Conservation (phyloP, 352 stramenopile genomes). For the Thalassiosira hispida region DNA sequence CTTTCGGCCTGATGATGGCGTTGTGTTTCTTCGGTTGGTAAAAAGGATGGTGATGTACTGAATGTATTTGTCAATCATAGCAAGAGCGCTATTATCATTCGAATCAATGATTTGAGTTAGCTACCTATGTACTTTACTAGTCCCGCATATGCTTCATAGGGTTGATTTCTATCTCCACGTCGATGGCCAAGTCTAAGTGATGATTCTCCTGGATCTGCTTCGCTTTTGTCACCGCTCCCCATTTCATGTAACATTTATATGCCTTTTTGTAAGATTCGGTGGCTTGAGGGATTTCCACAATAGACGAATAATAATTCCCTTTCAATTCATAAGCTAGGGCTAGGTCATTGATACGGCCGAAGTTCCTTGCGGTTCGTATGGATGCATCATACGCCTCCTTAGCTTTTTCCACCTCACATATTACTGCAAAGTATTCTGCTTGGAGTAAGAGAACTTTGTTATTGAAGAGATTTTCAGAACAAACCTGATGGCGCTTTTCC, state of each 20-base stretch:
- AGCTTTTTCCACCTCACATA: constrained; percentile 7
- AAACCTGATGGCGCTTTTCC: background rate
- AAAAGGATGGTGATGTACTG: no score
- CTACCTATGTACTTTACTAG: no score
- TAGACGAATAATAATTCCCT: background rate
- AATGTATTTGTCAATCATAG: no score
- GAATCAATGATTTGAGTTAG: no score
- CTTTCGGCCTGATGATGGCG: no score
- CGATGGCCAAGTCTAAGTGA: no score
- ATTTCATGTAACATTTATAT: background rate
- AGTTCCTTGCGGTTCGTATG: constrained; percentile 5
- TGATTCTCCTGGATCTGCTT: background rate
- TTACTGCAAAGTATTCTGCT: background rate
- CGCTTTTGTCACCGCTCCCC: background rate
- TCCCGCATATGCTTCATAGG: no score
- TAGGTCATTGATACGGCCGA: background rate
- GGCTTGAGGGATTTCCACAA: constrained; percentile 12
- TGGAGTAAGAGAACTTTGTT: constrained; percentile 1
- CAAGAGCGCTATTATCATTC: no score
- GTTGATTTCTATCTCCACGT: no score
- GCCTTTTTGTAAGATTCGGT: constrained; percentile 1
- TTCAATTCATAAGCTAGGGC: background rate
- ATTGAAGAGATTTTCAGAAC: background rate
- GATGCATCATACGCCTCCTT: constrained; percentile 11
- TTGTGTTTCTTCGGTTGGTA: no score